Evolutionary conservation across 1,284 basidiomycete species (phyloP), one percentile per base, ranked within the genome.

Genomic region (Papiliotrema flavescens): DNA sequence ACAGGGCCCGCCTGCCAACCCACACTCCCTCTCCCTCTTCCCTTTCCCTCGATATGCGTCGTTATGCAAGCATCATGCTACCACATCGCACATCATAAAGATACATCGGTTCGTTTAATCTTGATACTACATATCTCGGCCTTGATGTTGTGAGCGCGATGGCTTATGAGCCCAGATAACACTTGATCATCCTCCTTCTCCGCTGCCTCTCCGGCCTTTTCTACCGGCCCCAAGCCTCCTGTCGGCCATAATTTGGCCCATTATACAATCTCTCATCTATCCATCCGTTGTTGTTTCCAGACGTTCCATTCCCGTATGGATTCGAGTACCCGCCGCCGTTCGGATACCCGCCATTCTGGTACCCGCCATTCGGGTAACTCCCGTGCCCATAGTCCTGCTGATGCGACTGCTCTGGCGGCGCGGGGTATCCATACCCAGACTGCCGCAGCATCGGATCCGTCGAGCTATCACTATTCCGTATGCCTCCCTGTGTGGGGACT

Each of bases 251-350:
- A 53, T 71, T 54, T 8, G 62, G 64, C 9, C 73, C 74, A 50
- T 76, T 76, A 49, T 71, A 76, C 8, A 49, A 24, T 22, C 47
- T 53, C n/a, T 59, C 62, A 55, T 73, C 73, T 15, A 73, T 69
- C 67, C 68, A 74, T 19, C 62, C 60, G 2, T 32, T 32, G 2
- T 32, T 32, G 11, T 32, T 32, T 11, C 6, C 28, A 11, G 28
- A 6, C 28, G 28, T 6, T 32, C 28, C 28, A 32, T 32, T 32
- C 28, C 28, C 28, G 28, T 32, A 32, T 11, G 28, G 28, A 32
- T 32, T 32, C 28, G 28, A 32, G 28, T 32, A 32, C 49, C 46
- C 51, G 15, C 42, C 47, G 14, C 50, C 11, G 45, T 35, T 46
- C 41, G 45, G 22, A 24, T 53, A 47, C 22, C 48, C 51, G 49